Conservation (phyloP, 768 basidiomycete species). For the Leccinum longicurvipes region DNA sequence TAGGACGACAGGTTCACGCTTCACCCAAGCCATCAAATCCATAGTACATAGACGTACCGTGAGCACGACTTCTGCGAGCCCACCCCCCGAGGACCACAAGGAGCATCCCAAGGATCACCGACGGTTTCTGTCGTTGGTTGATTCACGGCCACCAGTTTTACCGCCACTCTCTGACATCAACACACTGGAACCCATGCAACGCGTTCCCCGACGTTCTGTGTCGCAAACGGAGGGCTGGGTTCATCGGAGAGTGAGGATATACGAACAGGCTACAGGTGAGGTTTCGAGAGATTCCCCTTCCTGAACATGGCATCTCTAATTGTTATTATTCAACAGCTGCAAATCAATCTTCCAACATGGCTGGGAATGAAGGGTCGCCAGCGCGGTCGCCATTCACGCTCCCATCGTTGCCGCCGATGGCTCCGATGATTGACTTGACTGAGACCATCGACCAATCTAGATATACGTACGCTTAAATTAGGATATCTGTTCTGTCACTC, state of each 20-base stretch:
- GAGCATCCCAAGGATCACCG: constrained; percentile 7
- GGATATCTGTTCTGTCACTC: background rate
- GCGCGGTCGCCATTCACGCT: constrained; percentile 35
- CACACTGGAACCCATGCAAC: constrained; percentile 10
- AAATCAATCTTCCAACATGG: too few species aligned
- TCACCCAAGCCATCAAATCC: constrained; percentile 23
- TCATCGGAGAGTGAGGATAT: constrained; percentile 27
- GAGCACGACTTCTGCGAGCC: constrained; percentile 1
- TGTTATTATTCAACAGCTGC: background rate
- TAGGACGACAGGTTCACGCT: constrained; percentile 15
- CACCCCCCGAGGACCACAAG: constrained; percentile 6
- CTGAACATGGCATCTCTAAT: background rate
- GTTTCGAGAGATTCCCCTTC: background rate
- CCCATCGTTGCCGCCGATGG: constrained; percentile 34
- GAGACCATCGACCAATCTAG: constrained; percentile 14
- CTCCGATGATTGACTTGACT: constrained; percentile 21
- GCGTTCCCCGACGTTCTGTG: background rate
- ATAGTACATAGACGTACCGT: constrained; percentile 19
- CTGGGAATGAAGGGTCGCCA: background rate
- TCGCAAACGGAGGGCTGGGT: constrained; percentile 27
- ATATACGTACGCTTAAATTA: constrained; percentile 2
- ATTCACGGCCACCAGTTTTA: constrained; percentile 7
- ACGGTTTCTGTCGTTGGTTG: constrained; percentile 14
- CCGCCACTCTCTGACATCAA: background rate
- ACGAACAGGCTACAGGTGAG: constrained; percentile 26